A percentile compares a stretch with the other conserved stretches of the same genome.
Conservation (phyloP, 2,329 filamentous ascomycete genomes). For the Tympanopsis confertula region DNA sequence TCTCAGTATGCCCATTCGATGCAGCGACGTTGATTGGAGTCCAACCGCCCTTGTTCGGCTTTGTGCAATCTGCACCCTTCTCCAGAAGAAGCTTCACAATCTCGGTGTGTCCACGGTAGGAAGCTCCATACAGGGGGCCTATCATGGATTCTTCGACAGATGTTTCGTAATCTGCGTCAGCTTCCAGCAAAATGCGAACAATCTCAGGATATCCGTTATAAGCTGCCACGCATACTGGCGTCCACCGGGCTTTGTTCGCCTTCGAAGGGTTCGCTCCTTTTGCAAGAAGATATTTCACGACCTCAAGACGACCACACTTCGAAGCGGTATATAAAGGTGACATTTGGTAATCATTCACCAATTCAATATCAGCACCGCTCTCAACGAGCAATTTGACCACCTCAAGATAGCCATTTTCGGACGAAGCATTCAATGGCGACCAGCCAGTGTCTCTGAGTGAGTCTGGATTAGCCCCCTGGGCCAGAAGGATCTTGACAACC, state of each 20-base stretch:
- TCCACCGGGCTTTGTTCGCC: not conserved
- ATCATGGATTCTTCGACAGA: not conserved
- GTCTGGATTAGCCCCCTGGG: conserved; percentile 3
- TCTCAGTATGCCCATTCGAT: not conserved
- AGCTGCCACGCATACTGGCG: conserved; percentile 3
- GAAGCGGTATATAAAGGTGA: conserved; percentile 3
- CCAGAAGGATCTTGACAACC: conserved; percentile 4
- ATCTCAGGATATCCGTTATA: conserved; percentile 4
- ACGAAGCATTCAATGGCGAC: conserved; percentile 4
- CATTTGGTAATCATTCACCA: conserved; percentile 3
- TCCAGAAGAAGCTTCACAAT: conserved; percentile 2
- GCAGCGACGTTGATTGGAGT: not conserved
- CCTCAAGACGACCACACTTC: conserved; percentile 1
- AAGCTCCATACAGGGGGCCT: not conserved
- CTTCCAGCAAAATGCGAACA: conserved; percentile 8
- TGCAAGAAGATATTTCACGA: conserved; percentile 5
- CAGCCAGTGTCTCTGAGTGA: not conserved
- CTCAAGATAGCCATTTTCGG: conserved; percentile 4
- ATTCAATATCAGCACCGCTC: conserved; percentile 6
- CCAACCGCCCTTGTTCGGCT: not conserved
- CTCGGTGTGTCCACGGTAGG: not conserved
- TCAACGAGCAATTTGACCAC: conserved; percentile 5
- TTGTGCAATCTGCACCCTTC: conserved; percentile 1
- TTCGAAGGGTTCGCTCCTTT: conserved; percentile 4
- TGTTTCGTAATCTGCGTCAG: conserved; percentile 4